Percentiles rank a stretch among this genome's conserved stretches.
These are phyloP conservation scores for Vitis labrusca DNA, from an alignment of 164 flowering plant species.

Conservation along the genomic window DNA sequence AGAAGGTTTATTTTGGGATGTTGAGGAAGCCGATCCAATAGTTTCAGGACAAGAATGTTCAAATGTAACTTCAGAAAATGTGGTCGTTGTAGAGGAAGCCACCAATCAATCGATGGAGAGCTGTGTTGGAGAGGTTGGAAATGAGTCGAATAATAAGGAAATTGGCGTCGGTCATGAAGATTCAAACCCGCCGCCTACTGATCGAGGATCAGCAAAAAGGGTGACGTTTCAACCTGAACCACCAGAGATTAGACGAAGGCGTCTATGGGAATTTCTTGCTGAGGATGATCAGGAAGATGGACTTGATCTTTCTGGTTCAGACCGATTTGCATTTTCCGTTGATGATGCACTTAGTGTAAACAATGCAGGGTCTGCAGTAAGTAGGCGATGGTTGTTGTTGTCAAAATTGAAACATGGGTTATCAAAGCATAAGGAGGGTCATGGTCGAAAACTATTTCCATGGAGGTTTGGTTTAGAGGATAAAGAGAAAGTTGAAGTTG, in stretches of 20 bases:
- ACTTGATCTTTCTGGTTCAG: slow-evolving; percentile 91
- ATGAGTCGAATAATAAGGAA: background rate
- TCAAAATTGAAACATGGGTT: slow-evolving; percentile 79
- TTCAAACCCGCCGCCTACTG: slow-evolving; percentile 5
- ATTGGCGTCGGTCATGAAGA: background rate
- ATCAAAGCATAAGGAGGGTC: slow-evolving; percentile 58
- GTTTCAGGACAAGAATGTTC: slow-evolving; percentile 2
- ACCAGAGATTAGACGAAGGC: slow-evolving; percentile 46
- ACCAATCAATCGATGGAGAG: slow-evolving; percentile 1
- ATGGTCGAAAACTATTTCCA: slow-evolving; percentile 52
- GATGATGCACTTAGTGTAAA: slow-evolving; percentile 72
- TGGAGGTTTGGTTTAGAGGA: slow-evolving; percentile 75
- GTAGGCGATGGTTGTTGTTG: slow-evolving; percentile 63
- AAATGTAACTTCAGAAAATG: slow-evolving; percentile 17
- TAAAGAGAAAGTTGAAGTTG: slow-evolving; percentile 57
- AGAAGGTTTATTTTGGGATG: slow-evolving; percentile 92
- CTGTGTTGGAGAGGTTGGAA: slow-evolving; percentile 11
- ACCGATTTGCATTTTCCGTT: slow-evolving; percentile 86
- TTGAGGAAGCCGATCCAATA: slow-evolving; percentile 25
- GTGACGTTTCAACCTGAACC: slow-evolving; percentile 63
- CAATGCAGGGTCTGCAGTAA: slow-evolving; percentile 60
- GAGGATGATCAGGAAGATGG: slow-evolving; percentile 86
- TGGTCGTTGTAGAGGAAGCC: slow-evolving; percentile 6
- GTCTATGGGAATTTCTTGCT: slow-evolving; percentile 83
- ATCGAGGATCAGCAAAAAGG: slow-evolving; percentile 44